Evolutionary conservation across 2,329 filamentous ascomycete species (phyloP), one percentile per base, ranked within the genome.

Genomic region (Periglandula ipomoeae): DNA sequence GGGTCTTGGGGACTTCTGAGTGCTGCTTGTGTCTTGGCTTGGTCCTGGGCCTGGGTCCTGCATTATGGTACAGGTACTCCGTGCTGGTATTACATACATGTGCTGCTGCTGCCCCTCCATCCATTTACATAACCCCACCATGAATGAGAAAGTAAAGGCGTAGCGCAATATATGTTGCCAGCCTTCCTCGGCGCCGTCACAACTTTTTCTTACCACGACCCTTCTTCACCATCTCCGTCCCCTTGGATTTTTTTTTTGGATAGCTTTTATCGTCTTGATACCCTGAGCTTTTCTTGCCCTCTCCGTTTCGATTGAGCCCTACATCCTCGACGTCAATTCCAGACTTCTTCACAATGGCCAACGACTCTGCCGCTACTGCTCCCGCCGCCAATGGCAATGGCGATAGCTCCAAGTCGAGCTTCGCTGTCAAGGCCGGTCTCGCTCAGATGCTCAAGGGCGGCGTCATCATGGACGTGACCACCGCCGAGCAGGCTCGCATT

Each of bases 381-480:
- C 56, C 61, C 47, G 53, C 58, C 47, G 46, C 52, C 49, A 61
- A 55, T 50, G 39, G 51, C 23, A 47, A 60, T 46, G 59, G 55
- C 49, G 65, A 70, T 57, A 59, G 62, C 43, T 68, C 70, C 57
- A 71, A 68, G 55, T 61, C 70, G 56, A 76, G 81, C 68, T 95
- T 96, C 70, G 84, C 84, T 58, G 84, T 96, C 78, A 98, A 98
- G 79, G 86, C 89, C 47, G 93, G 91, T 51, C 76, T 98, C 56
- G 93, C 93, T 22, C 87, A 95, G 70, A 98, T 98, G 93, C 76
- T 97, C 70, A 96, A 97, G 78, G 93, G 93, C 65, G 93, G 93
- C 61, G 93, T 98, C 56, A 98, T 98, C 71, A 98, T 98, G 93
- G 93, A 98, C 70, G 93, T 97, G 50, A 89, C 94, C 55, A 88